phyloP scores from a whole-genome alignment of 805 yeast species.

The Zygosaccharomyces lentus region DNA sequence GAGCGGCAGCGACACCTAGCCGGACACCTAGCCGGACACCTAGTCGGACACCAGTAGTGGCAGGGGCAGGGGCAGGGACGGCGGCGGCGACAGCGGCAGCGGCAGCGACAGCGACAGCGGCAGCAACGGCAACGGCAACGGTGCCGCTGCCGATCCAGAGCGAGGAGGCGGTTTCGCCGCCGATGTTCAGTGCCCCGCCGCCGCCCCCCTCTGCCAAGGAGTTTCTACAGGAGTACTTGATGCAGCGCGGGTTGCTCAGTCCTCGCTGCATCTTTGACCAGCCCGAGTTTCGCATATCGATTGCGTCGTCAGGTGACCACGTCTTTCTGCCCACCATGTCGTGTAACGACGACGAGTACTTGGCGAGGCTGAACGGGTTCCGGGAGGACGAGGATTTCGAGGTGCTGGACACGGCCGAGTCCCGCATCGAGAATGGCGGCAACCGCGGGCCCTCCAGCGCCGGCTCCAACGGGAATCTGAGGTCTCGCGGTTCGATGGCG shows the following conservation, averaged over 20 bases:
- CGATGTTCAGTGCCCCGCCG: neutral
- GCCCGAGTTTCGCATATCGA: slow-evolving; percentile 24
- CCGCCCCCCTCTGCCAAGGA: slow-evolving; percentile 12
- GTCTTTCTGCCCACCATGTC: slow-evolving; percentile 35
- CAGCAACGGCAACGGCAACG: neutral
- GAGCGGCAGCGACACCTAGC: neutral
- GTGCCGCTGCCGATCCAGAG: neutral
- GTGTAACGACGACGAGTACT: slow-evolving; percentile 30
- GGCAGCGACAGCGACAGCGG: neutral
- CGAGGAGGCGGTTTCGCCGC: neutral
- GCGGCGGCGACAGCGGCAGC: slow-evolving; percentile 1
- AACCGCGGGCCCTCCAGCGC: neutral
- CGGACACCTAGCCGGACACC: too few species aligned
- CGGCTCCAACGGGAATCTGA: neutral
- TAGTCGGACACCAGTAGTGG: neutral
- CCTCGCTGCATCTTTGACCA: slow-evolving; percentile 19
- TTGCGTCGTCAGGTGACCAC: slow-evolving; percentile 35
- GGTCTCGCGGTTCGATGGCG: neutral
- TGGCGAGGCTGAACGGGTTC: slow-evolving; percentile 25
- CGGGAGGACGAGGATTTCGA: slow-evolving; percentile 13
- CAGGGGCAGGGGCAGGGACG: neutral
- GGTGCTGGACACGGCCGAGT: slow-evolving; percentile 6
- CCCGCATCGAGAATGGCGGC: neutral
- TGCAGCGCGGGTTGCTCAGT: slow-evolving; percentile 28
- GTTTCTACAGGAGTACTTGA: slow-evolving; percentile 21